A percentile compares a stretch with the other conserved stretches of the same genome.
Conservation (phyloP, 371 early-diverging fungal genomes). For the Funneliformis caledonium region DNA sequence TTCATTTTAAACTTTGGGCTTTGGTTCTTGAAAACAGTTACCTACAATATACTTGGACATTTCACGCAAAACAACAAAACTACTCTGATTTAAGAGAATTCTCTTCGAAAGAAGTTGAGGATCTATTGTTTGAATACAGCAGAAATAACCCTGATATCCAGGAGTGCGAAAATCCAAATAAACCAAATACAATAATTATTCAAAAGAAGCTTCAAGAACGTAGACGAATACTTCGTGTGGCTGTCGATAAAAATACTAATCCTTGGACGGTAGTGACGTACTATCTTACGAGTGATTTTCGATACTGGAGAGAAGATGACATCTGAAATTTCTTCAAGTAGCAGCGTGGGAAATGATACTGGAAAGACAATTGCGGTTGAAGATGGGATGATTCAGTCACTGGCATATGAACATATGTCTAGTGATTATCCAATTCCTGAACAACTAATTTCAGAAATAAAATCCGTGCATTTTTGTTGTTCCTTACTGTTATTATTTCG, state of each 20-base stretch:
- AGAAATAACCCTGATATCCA: background rate
- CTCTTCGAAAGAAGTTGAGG: background rate
- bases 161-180: background rate
- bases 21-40: background rate
- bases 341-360: too few relatives aligned
- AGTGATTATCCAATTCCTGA: slow-evolving; percentile 10
- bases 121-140: slow-evolving; percentile 9
- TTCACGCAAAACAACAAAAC: slow-evolving; percentile 3
- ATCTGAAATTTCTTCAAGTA: too few relatives aligned
- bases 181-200: slow-evolving; percentile 4
- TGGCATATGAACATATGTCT: background rate
- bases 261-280: slow-evolving; percentile 28
- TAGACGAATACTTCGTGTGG: background rate
- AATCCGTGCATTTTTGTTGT: background rate
- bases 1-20: background rate
- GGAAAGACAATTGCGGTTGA: slow-evolving; percentile 19
- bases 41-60: slow-evolving; percentile 18
- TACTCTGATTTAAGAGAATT: background rate
- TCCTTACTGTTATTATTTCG: slow-evolving; percentile 3
- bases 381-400: background rate
- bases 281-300: background rate
- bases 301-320: slow-evolving; percentile 1
- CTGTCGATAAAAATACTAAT: slow-evolving; percentile 10
- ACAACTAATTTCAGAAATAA: slow-evolving; percentile 13
- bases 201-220: slow-evolving; percentile 6